A percentile compares a stretch with the other conserved stretches of the same genome.
phyloP scores from a whole-genome alignment of 495 filamentous ascomycete genomes.

The Penicillium verhagenii region DNA sequence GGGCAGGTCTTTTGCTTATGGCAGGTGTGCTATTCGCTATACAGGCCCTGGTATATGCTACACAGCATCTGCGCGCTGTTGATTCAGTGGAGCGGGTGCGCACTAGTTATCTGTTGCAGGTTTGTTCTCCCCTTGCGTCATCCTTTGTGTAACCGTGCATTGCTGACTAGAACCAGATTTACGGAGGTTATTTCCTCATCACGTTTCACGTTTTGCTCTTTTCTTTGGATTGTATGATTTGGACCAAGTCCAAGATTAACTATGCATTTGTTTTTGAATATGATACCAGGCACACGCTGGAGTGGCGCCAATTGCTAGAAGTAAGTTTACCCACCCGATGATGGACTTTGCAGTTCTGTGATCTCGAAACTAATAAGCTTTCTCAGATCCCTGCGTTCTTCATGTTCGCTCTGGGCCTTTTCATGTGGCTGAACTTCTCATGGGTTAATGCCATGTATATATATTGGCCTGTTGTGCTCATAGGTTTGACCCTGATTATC shows the following conservation, averaged over 20 bases:
- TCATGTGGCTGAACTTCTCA: conserved; percentile 87
- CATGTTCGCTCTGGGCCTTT: conserved; percentile 70
- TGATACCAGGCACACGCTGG: conserved; percentile 76
- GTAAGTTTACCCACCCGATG: conserved; percentile 29
- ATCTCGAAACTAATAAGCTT: conserved; percentile 13
- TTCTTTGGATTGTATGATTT: conserved; percentile 75
- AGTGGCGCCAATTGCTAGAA: conserved; percentile 87
- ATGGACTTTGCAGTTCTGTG: background rate
- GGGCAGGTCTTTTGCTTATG: conserved; percentile 76
- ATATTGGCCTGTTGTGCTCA: conserved; percentile 85
- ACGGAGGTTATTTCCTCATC: conserved; percentile 80
- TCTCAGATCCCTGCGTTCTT: conserved; percentile 70
- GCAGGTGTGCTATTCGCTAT: conserved; percentile 70
- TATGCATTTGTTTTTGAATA: conserved; percentile 97
- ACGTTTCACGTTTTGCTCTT: conserved; percentile 74
- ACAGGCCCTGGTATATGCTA: conserved; percentile 69
- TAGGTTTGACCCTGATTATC: conserved; percentile 61
- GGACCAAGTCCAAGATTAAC: conserved; percentile 82
- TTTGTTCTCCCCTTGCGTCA: conserved; percentile 28
- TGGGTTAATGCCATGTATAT: conserved; percentile 69
- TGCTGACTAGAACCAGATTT: conserved; percentile 59
- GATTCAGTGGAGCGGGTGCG: conserved; percentile 47
- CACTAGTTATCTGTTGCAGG: conserved; percentile 76
- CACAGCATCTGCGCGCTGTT: conserved; percentile 47
- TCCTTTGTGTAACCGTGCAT: background rate